Conservation (phyloP, 2,329 filamentous ascomycete genomes). For the Aspergillus ibericus region DNA sequence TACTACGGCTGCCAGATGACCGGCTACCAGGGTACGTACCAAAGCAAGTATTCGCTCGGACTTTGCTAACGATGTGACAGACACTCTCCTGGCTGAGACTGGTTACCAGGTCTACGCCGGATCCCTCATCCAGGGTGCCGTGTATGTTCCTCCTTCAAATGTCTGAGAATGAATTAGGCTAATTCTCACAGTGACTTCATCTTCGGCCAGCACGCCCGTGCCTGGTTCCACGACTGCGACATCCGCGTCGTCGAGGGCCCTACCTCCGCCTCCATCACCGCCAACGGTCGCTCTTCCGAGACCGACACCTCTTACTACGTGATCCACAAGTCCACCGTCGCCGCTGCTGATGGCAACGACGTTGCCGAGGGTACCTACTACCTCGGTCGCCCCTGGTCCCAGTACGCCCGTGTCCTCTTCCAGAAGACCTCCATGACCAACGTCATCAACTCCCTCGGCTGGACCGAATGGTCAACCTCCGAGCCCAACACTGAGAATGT, state of each 20-base stretch:
- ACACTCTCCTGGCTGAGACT: slow-evolving; percentile 53
- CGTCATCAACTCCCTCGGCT: slow-evolving; percentile 62
- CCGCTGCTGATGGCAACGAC: slow-evolving; percentile 8
- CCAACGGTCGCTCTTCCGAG: slow-evolving; percentile 44
- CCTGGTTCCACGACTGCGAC: slow-evolving; percentile 54
- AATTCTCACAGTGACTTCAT: slow-evolving; percentile 51
- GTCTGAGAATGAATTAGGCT: background rate
- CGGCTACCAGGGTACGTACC: slow-evolving; percentile 50
- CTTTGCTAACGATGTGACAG: background rate
- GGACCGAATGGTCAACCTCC: slow-evolving; percentile 56
- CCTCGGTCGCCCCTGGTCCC: slow-evolving; percentile 12
- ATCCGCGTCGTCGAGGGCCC: slow-evolving; percentile 45
- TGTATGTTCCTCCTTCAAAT: slow-evolving; percentile 20
- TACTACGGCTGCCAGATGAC: slow-evolving; percentile 59
- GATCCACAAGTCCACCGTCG: slow-evolving; percentile 54
- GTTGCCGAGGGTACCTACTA: slow-evolving; percentile 10
- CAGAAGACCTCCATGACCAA: slow-evolving; percentile 16
- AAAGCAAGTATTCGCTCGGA: background rate
- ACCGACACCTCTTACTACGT: slow-evolving; percentile 53
- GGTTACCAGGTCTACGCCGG: slow-evolving; percentile 59
- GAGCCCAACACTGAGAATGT: slow-evolving; percentile 55
- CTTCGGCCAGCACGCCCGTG: slow-evolving; percentile 54
- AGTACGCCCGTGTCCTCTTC: slow-evolving; percentile 11
- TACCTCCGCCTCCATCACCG: slow-evolving; percentile 48
- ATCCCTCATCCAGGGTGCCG: slow-evolving; percentile 58